Base-by-base conservation (phyloP, 1,139 yeast genomes). In the Yamadazyma songkhlaensis region DNA sequence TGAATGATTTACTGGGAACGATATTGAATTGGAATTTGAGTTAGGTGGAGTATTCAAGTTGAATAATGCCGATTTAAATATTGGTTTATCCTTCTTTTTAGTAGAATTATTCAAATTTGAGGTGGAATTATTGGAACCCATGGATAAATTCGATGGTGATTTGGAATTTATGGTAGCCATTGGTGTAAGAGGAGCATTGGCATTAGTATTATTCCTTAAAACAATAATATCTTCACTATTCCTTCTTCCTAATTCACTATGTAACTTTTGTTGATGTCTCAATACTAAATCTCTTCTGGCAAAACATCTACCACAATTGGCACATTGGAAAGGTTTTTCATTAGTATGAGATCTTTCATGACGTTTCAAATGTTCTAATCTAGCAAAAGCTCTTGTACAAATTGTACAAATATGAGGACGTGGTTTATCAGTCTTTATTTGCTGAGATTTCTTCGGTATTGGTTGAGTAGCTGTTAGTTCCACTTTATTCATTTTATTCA, bases 341-440 rank as follows among this genome's bases (percentile, higher is more conserved):
- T 90, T 89, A 8, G 98, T 92, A 59, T 92, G 98, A 2, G 95
- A 84, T 32, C 97, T 70, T 55, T 90, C 95, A 55, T 92, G 99
- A 41, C 99, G 79, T 57, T 89, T 85, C 51, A 92, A 74, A 60
- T 92, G 99, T 61, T 92, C 98, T 40, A 88, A 72, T 32, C 99
- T 73, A 3, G 97, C 97, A 72, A 92, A 92, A 2, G 96, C 96
- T 45, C 98, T 73, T 0, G 97, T 88, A 60, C 98, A 92, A n/a
- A 87, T 86, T 5, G 82, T 71, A 58, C 98, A 92, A 21, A 86
- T 78, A 55, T 87, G 95, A 4, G 96, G 96, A 42, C 97, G 70
- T 6, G 97, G 97, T 57, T 88, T 88, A 13, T 89, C 94, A 15
- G 86, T 87, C 59, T 88, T 85, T 53, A 86, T 84, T 46, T 82